These are phyloP conservation scores for Eutrema japonicum DNA, from an alignment of 345 rosid species.

Conservation along the genomic window DNA sequence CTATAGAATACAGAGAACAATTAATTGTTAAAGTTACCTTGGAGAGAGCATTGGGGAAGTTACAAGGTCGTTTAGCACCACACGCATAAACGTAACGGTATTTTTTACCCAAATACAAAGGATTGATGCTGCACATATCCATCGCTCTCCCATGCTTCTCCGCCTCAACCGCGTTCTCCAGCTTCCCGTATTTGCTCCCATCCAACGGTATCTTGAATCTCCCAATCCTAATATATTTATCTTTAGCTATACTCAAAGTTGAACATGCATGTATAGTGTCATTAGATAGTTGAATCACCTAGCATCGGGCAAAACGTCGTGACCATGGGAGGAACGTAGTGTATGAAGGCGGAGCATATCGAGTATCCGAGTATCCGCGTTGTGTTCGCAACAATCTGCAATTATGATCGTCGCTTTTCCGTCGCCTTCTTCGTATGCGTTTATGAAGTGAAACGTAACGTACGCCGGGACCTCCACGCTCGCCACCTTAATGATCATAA, in stretches of 20 bases:
- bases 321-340: constrained; percentile 64
- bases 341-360: constrained; percentile 79
- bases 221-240: constrained; percentile 65
- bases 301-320: constrained; percentile 81
- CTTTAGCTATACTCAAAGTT: neutral
- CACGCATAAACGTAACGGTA: constrained; percentile 92
- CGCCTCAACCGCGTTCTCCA: constrained; percentile 85
- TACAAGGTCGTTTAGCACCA: constrained; percentile 92
- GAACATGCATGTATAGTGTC: neutral
- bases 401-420: constrained; percentile 68
- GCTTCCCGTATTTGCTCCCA: constrained; percentile 71
- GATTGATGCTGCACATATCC: constrained; percentile 98
- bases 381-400: constrained; percentile 94
- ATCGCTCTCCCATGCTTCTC: constrained; percentile 93
- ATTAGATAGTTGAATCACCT: constrained; percentile 41
- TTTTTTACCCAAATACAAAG: constrained; percentile 63
- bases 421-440: constrained; percentile 88
- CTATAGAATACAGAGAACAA: neutral
- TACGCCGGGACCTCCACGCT: constrained; percentile 93
- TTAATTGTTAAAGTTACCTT: constrained; percentile 53
- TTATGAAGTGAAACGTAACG: constrained; percentile 91
- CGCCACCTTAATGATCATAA: constrained; percentile 55
- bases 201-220: constrained; percentile 86
- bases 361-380: constrained; percentile 74
- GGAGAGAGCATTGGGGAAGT: constrained; percentile 94